phyloP scores from a whole-genome alignment of 305 asterid genomes.

The Fraxinus sp. region DNA sequence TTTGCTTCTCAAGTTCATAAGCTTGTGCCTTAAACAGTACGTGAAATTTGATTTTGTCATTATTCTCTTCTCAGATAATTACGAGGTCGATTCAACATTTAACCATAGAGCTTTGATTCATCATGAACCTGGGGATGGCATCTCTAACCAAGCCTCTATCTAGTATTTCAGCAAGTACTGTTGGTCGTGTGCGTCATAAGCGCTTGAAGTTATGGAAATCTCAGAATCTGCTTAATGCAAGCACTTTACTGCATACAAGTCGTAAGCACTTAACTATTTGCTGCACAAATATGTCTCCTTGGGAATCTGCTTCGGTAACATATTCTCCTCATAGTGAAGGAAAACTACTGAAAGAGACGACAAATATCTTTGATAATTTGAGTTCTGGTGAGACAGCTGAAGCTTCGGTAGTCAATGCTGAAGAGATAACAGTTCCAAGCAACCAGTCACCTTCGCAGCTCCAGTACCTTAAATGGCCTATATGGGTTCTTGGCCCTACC shows the following conservation, averaged over 20 bases:
- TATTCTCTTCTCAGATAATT: constrained; percentile 36
- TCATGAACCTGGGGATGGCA: constrained; percentile 47
- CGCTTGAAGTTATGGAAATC: constrained; percentile 32
- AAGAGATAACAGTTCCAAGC: constrained; percentile 28
- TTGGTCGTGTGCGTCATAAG: constrained; percentile 32
- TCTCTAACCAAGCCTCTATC: constrained; percentile 42
- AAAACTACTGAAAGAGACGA: constrained; percentile 37
- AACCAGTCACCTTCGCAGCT: constrained; percentile 29
- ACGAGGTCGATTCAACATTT: constrained; percentile 7
- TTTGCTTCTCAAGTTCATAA: neutral
- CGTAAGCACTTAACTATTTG: constrained; percentile 26
- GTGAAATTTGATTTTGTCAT: neutral
- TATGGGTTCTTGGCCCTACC: constrained; percentile 83
- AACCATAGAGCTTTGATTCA: constrained; percentile 21
- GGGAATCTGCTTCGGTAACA: constrained; percentile 73
- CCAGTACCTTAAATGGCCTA: constrained; percentile 50
- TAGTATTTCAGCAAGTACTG: constrained; percentile 33
- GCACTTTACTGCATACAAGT: constrained; percentile 15
- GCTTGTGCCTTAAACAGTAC: neutral
- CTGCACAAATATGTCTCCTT: constrained; percentile 50
- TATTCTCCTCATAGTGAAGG: constrained; percentile 49
- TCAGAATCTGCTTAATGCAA: constrained; percentile 28
- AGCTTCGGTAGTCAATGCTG: constrained; percentile 35
- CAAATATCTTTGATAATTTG: constrained; percentile 61
- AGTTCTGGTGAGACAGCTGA: constrained; percentile 37